Base-by-base conservation (phyloP, 306 rosid genomes). In the Glycyrrhiza uralensis region DNA sequence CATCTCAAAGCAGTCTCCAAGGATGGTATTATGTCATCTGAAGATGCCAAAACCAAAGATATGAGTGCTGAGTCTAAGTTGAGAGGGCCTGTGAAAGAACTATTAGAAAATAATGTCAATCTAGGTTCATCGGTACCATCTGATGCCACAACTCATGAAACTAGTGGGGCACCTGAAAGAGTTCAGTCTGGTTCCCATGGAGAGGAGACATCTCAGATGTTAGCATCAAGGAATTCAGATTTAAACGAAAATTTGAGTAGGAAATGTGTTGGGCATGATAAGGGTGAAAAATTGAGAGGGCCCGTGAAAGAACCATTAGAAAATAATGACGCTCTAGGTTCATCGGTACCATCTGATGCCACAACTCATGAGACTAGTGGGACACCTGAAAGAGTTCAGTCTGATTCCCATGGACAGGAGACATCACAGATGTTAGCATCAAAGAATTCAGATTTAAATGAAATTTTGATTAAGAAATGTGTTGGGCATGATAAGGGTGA, bases 191-290 rank as follows among this genome's bases (percentile, higher is more conserved):
- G 59, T 57, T 62, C 19, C 60, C 3, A 30, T 64, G 64, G 38
- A 39, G 45, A 54, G 36, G 83, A 69, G 44, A 77, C 61, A 15
- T 65, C 46, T 20, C 78, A 30, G 57, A 66, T n/a, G n/a, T n/a
- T n/a, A n/a, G n/a, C n/a, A n/a, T n/a, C n/a, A n/a, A n/a, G n/a
- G n/a, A n/a, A n/a, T n/a, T n/a, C n/a, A n/a, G n/a, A n/a, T n/a
- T n/a, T n/a, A n/a, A n/a, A n/a, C n/a, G n/a, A n/a, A n/a, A n/a
- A n/a, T n/a, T n/a, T n/a, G n/a, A n/a, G n/a, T n/a, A n/a, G n/a
- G n/a, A n/a, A n/a, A n/a, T n/a, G n/a, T n/a, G n/a, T n/a, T n/a
- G n/a, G n/a, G n/a, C n/a, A n/a, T n/a, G n/a, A n/a, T n/a, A n/a
- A n/a, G n/a, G n/a, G n/a, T n/a, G n/a, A n/a, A n/a, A n/a, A n/a